Conservation (phyloP, 768 basidiomycete species). For the Termitomyces sp. region DNA sequence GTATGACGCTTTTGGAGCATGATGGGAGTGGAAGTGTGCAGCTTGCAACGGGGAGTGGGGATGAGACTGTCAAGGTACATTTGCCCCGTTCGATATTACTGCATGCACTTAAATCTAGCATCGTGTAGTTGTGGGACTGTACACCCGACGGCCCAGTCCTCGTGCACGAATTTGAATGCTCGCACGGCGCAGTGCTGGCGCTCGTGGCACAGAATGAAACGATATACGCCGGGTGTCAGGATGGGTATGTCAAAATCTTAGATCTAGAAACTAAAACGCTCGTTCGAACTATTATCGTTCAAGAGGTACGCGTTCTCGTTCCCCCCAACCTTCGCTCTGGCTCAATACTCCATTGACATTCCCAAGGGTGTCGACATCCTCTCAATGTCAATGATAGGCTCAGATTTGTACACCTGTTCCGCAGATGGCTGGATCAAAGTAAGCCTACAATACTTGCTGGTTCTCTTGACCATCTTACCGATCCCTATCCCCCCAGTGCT, state of each 20-base stretch:
- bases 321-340: not conserved
- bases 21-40: constrained; percentile 26
- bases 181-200: constrained; percentile 79
- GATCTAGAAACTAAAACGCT: constrained; percentile 88
- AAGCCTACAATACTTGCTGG: not conserved
- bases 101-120: not conserved
- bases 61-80: constrained; percentile 80
- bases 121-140: constrained; percentile 64
- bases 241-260: constrained; percentile 87
- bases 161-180: constrained; percentile 66
- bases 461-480: not conserved
- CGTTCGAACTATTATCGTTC: constrained; percentile 82
- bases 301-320: constrained; percentile 50
- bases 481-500: constrained; percentile 44
- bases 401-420: constrained; percentile 62
- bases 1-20: constrained; percentile 47
- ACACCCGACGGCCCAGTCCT: constrained; percentile 39
- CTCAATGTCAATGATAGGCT: constrained; percentile 67
- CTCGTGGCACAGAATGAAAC: constrained; percentile 73
- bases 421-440: constrained; percentile 73
- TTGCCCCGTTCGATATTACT: not conserved
- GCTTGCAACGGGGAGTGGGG: constrained; percentile 86
- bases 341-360: not conserved
- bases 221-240: constrained; percentile 91
- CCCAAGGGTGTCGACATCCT: constrained; percentile 74